Base-by-base conservation (phyloP, 2,329 filamentous ascomycete species). In the Colletotrichum chlorophyti region DNA sequence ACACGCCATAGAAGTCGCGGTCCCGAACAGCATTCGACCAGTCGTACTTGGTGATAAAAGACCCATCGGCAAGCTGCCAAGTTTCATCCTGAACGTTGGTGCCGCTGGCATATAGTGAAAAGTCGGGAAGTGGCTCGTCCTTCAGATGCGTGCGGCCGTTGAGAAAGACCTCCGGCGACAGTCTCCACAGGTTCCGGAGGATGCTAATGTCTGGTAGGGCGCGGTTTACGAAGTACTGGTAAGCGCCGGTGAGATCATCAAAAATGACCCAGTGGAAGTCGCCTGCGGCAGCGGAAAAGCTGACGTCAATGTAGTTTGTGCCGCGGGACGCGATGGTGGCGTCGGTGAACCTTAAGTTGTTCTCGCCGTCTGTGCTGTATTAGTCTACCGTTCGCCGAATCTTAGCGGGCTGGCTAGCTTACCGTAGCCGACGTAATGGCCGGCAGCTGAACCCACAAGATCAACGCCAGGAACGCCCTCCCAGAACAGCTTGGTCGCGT, bases 41-140 rank as follows among this genome's bases (percentile, higher is more conserved):
- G 32, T 61, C 59, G 15, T 61, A 61, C 17, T 61, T 61, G 7
- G 59, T 61, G 19, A 61, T 51, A 24, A 46, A 61, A 1, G 59
- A 61, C 12, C 59, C 59, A 29, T 59, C 49, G 6, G 42, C 49
- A 11, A 61, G 45, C 24, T 59, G 59, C 59, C 54, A 61, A 1
- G 59, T 61, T n/a, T 61, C 59, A 14, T 61, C 59, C 34, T 61
- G 59, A n/a, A 61, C 59, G 9, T 59, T 61, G 29, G 54, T 59
- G 9, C 54, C 50, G 34, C 35, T 51, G 9, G 59, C 54, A 35
- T 61, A 61, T 19, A 61, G 45, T 32, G 55, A 43, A 11, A 61
- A 59, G 38, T 59, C 59, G 7, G 59, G 59, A 48, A 61, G 23
- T 5, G 59, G 54, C 49, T 61, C 59, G 8, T 61, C 49, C 27